Evolutionary conservation across 139 green algal genomes (phyloP).

Genomic region (Chlamydomonas schloesseri): DNA sequence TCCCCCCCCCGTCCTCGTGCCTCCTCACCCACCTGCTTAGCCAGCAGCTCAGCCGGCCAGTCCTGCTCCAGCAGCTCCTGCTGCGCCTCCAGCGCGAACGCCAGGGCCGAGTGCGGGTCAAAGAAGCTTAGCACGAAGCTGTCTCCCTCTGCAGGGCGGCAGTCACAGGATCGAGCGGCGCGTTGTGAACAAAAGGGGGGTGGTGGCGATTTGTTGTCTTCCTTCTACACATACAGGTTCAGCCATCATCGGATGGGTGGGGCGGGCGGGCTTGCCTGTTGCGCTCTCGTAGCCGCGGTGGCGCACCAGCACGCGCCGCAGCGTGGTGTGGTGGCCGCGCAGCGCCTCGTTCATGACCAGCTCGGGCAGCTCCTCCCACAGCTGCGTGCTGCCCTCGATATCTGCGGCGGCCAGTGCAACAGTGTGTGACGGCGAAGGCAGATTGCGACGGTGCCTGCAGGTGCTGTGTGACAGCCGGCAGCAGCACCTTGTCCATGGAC

Average conservation of each 20-base stretch:
- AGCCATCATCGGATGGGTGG: too few species aligned
- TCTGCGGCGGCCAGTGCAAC: too few species aligned
- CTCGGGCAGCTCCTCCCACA: constrained; percentile 33
- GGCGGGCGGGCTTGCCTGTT: not conserved
- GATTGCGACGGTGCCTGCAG: too few species aligned
- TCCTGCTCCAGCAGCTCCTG: constrained; percentile 26
- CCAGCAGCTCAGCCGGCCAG: constrained; percentile 27
- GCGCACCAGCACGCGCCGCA: constrained; percentile 3
- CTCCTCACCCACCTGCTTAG: not conserved
- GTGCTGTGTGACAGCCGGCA: too few species aligned
- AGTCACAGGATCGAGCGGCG: too few species aligned
- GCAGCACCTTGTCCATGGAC: too few species aligned
- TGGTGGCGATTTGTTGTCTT: too few species aligned
- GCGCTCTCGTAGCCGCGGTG: constrained; percentile 29
- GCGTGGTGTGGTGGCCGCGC: constrained; percentile 1
- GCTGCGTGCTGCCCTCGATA: constrained; percentile 5
- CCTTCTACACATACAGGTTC: too few species aligned
- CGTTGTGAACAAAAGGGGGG: too few species aligned
- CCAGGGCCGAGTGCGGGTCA: constrained; percentile 2
- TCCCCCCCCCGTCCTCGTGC: too few species aligned
- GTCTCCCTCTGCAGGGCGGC: constrained; percentile 4
- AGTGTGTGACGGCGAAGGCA: too few species aligned
- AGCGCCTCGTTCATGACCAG: constrained; percentile 24
- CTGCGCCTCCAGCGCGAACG: constrained; percentile 27
- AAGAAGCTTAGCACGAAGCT: constrained; percentile 35